Evolutionary conservation across 495 filamentous ascomycete species (phyloP), one percentile per base, ranked within the genome.

Genomic region (Cetradonia linearis): DNA sequence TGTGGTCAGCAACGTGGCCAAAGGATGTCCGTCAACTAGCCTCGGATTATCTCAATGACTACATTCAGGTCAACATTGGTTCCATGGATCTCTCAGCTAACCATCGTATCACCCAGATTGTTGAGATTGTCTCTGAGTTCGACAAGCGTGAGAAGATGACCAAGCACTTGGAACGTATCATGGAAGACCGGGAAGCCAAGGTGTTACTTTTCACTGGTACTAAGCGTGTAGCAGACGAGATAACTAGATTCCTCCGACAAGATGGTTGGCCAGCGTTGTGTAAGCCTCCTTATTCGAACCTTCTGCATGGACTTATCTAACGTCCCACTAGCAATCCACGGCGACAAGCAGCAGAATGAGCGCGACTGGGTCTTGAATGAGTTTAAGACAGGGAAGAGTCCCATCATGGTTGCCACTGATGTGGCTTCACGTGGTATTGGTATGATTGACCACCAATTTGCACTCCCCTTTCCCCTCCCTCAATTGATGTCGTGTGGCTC

Each of bases 1-100:
- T 98, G 93, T 98, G 93, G 93, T 98, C 93, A 60, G 93, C 93
- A 67, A 98, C 93, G 9, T 98, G 93, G 93, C 93, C 93, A 63
- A 98, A 97, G 83, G 93, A 98, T 72, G 92, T 98, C 65, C 91
- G 93, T 66, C 86, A 89, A 70, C 79, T 97, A 61, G 93, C 93
- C n/a, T 80, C 87, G 36, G 93, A 98, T 71, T 98, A 94, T 80
- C 81, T 95, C 65, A 86, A 86, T 68, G 86, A 98, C 70, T 96
- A 92, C 76, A 98, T 98, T 69, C 93, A 98, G 76, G 93, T 97
- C 73, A 98, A 97, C 77, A 92, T 98, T 72, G 93, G 93, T 70
- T 98, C 93, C 53, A 81, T 93, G 81, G 93, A 97, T 59, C 80
- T 98, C 40, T 89, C 94, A 68, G 93, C 93, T 76, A 97, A 96